phyloP scores from a whole-genome alignment of 768 basidiomycete genomes.

The Boletus subparvulus region DNA sequence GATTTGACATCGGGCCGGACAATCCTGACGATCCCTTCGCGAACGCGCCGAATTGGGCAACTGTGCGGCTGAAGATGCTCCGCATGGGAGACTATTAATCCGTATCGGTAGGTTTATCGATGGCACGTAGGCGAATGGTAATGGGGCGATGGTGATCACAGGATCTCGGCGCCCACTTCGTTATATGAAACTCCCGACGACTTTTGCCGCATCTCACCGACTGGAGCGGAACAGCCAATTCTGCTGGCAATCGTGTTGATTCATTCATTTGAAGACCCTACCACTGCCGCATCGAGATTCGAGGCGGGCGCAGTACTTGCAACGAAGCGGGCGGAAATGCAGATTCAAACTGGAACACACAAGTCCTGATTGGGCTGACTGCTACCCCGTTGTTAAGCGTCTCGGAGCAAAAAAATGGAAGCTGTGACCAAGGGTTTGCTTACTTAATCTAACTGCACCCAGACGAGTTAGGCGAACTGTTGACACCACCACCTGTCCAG shows the following conservation, averaged over 20 bases:
- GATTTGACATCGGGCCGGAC: constrained; percentile 26
- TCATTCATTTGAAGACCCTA: constrained; percentile 18
- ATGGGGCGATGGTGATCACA: constrained; percentile 13
- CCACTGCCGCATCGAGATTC: constrained; percentile 22
- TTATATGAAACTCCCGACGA: constrained; percentile 6
- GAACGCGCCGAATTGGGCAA: constrained; percentile 24
- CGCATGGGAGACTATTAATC: constrained; percentile 27
- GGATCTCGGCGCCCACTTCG: constrained; percentile 16
- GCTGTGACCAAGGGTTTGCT: constrained; percentile 16
- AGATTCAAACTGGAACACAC: constrained; percentile 9
- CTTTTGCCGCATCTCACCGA: constrained; percentile 20
- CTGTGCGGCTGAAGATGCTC: constrained; percentile 15
- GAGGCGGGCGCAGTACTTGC: constrained; percentile 13
- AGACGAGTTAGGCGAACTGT: constrained; percentile 17
- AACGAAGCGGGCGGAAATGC: constrained; percentile 21
- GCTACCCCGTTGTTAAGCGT: constrained; percentile 22
- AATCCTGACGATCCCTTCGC: constrained; percentile 35
- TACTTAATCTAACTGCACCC: constrained; percentile 21
- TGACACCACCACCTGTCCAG: constrained; percentile 18
- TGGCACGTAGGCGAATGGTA: constrained; percentile 17
- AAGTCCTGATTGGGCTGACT: constrained; percentile 9
- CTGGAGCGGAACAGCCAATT: constrained; percentile 20
- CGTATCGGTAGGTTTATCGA: constrained; percentile 21
- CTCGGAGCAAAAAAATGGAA: constrained; percentile 31
- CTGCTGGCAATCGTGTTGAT: constrained; percentile 21